These are phyloP conservation scores for Yarrowia sp. DNA, from an alignment of 805 yeast species.

Conservation along the genomic window DNA sequence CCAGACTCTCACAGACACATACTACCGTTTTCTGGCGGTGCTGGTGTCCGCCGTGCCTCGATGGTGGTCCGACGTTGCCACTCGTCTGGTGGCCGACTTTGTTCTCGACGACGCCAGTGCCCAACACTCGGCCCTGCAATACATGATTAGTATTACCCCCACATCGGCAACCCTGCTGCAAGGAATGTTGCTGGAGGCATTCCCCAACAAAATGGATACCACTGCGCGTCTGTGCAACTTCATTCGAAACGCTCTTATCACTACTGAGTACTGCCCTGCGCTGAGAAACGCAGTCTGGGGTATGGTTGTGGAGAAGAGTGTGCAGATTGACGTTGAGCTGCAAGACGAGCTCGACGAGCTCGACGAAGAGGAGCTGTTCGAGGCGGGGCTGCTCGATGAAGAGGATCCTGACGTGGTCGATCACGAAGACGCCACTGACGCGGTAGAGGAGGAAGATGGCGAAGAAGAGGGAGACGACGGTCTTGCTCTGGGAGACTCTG, in stretches of 20 bases:
- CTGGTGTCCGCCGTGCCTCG: constrained; percentile 85
- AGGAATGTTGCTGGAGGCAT: constrained; percentile 61
- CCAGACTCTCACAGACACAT: constrained; percentile 57
- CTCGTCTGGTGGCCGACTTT: constrained; percentile 70
- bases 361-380: constrained; percentile 59
- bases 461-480: constrained; percentile 48
- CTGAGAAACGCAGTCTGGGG: constrained; percentile 80
- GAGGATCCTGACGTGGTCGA: constrained; percentile 41
- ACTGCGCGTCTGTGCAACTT: constrained; percentile 65
- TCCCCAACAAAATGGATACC: constrained; percentile 80
- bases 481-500: constrained; percentile 49
- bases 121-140: constrained; percentile 71
- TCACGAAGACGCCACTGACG: constrained; percentile 44
- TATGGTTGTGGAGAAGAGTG: constrained; percentile 75
- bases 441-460: constrained; percentile 48
- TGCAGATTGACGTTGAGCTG: constrained; percentile 88
- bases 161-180: constrained; percentile 76
- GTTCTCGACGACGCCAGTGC: constrained; percentile 51
- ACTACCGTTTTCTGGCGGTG: constrained; percentile 75
- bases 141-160: constrained; percentile 77
- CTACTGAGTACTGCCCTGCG: constrained; percentile 77
- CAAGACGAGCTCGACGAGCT: constrained; percentile 87
- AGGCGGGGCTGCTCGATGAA: constrained; percentile 32
- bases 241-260: constrained; percentile 64
- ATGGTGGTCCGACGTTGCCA: constrained; percentile 86